Evolutionary conservation across 2,329 filamentous ascomycete species (phyloP).

Genomic region (Emmonsia crescens): DNA sequence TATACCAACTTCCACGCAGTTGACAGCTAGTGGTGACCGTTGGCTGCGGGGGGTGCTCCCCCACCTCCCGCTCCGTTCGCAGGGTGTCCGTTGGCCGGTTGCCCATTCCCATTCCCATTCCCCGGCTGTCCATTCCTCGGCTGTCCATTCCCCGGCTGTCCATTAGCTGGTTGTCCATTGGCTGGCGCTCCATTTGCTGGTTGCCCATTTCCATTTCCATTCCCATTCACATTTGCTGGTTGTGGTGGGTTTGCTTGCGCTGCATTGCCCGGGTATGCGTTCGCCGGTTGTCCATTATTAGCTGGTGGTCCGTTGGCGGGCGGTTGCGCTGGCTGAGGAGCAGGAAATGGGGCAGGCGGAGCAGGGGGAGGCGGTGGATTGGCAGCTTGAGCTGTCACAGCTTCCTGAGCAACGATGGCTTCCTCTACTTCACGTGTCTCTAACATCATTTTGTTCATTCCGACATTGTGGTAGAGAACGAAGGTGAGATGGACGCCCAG

Average conservation of each 20-base stretch:
- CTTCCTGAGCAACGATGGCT: constrained; percentile 1
- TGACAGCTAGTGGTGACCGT: neutral
- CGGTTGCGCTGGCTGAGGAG: neutral
- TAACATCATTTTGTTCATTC: constrained; percentile 12
- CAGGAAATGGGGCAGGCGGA: neutral
- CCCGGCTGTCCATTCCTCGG: neutral
- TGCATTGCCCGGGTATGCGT: neutral
- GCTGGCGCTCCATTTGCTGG: neutral
- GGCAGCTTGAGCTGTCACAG: neutral
- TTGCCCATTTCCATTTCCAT: neutral
- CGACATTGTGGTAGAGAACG: constrained; percentile 4
- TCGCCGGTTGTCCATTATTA: neutral
- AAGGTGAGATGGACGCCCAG: constrained; percentile 13
- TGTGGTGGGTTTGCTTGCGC: neutral
- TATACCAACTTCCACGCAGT: neutral
- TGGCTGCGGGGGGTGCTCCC: neutral
- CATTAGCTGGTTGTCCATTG: neutral
- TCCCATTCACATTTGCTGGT: neutral
- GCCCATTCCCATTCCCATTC: neutral
- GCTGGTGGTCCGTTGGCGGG: neutral
- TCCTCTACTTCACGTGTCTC: constrained; percentile 16
- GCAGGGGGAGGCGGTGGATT: constrained; percentile 1
- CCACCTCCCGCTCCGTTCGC: neutral
- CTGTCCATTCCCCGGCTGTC: neutral
- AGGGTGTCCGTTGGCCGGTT: neutral